Percentiles rank a stretch among this genome's conserved stretches.
These are phyloP conservation scores for Scedosporium boydii DNA, from an alignment of 2,329 filamentous ascomycete genomes.

Conservation along the genomic window DNA sequence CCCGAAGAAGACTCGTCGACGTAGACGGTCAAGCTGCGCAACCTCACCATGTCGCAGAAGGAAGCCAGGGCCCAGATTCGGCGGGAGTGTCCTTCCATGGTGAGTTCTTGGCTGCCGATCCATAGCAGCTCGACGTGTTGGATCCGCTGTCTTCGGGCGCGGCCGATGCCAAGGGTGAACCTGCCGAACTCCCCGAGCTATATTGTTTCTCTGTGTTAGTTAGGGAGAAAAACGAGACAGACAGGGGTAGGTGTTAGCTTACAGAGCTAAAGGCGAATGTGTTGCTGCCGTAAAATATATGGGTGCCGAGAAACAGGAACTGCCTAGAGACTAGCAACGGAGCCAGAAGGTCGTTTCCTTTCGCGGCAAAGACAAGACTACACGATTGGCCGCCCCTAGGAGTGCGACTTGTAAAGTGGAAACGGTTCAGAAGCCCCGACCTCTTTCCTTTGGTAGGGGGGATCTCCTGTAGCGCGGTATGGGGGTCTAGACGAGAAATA, in stretches of 20 bases:
- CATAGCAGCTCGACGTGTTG: conserved; percentile 35
- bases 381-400: conserved; percentile 13
- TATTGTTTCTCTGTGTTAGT: background rate
- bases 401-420: conserved; percentile 21
- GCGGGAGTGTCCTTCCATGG: conserved; percentile 21
- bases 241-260: background rate
- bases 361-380: conserved; percentile 22
- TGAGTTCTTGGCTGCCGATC: conserved; percentile 25
- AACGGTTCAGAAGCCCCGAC: conserved; percentile 22
- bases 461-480: conserved; percentile 13
- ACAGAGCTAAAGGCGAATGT: conserved; percentile 37
- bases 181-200: conserved; percentile 36
- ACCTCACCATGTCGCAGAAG: conserved; percentile 24
- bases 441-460: conserved; percentile 7
- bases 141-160: conserved; percentile 27
- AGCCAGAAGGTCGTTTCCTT: conserved; percentile 26
- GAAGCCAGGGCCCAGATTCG: conserved; percentile 25
- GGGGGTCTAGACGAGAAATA: conserved; percentile 33
- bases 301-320: conserved; percentile 29
- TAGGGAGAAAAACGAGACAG: background rate
- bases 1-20: conserved; percentile 26
- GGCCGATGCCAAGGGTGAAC: conserved; percentile 32
- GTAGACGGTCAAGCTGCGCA: conserved; percentile 30
- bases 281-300: conserved; percentile 39
- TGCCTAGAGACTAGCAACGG: conserved; percentile 28